phyloP scores from a whole-genome alignment of 2,329 filamentous ascomycete species.

The Ascochyta lentis region DNA sequence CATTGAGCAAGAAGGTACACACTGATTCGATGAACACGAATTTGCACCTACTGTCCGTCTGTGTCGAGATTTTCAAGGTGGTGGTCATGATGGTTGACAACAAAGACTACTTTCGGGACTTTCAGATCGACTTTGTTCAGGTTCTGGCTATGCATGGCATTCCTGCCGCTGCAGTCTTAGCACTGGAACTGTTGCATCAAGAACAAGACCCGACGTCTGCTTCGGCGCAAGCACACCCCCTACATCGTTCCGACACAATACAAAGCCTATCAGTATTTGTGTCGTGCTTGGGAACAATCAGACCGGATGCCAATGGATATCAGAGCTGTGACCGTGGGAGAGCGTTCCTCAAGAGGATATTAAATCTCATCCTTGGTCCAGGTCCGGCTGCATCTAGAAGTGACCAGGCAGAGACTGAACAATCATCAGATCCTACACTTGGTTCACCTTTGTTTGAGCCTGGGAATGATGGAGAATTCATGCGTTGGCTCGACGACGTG shows the following conservation, averaged over 20 bases:
- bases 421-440: slow-evolving; percentile 37
- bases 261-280: slow-evolving; percentile 56
- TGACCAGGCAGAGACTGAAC: slow-evolving; percentile 9
- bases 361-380: slow-evolving; percentile 53
- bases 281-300: slow-evolving; percentile 49
- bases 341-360: slow-evolving; percentile 50
- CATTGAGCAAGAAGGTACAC: slow-evolving; percentile 57
- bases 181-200: slow-evolving; percentile 54
- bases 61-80: slow-evolving; percentile 48
- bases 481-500: slow-evolving; percentile 54
- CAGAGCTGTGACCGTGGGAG: slow-evolving; percentile 52
- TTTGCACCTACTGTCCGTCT: slow-evolving; percentile 45
- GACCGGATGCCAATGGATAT: slow-evolving; percentile 50
- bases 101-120: slow-evolving; percentile 51
- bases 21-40: slow-evolving; percentile 29
- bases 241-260: slow-evolving; percentile 54
- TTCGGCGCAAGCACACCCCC: slow-evolving; percentile 36
- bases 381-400: slow-evolving; percentile 10
- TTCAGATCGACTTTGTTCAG: slow-evolving; percentile 52
- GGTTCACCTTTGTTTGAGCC: slow-evolving; percentile 43
- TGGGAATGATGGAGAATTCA: slow-evolving; percentile 52
- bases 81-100: slow-evolving; percentile 48
- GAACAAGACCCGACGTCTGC: slow-evolving; percentile 38
- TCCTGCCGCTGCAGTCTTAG: slow-evolving; percentile 52
- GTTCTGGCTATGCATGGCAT: slow-evolving; percentile 51